Percentiles rank a stretch among this genome's conserved stretches.
Conservation (phyloP, 257 asterid genomes). For the Dorcoceras hygrometricum region DNA sequence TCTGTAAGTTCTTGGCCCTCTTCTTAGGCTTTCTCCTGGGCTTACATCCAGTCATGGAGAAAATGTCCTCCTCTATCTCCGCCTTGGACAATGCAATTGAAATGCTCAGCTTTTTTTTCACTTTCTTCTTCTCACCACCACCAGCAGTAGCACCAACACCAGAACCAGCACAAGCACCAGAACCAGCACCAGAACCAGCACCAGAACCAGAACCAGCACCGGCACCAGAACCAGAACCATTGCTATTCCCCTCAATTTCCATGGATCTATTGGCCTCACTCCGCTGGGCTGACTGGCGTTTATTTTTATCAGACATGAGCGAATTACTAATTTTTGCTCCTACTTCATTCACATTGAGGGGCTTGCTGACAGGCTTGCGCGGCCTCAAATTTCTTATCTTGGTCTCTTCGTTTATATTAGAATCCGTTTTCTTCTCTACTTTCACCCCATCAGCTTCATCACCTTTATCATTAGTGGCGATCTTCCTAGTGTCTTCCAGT, state of each 20-base stretch:
- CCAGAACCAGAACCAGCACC: too few relatives aligned
- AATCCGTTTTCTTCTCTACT: not conserved
- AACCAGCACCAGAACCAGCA: too few relatives aligned
- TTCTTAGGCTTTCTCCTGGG: slow-evolving; percentile 76
- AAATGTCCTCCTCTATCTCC: slow-evolving; percentile 74
- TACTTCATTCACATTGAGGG: not conserved
- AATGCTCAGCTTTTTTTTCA: slow-evolving; percentile 45
- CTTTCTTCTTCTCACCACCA: slow-evolving; percentile 34
- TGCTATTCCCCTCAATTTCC: slow-evolving; percentile 26
- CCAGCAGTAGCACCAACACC: too few relatives aligned
- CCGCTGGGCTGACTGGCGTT: not conserved
- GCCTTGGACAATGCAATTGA: slow-evolving; percentile 42
- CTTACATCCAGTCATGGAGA: slow-evolving; percentile 57
- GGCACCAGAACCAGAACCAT: slow-evolving; percentile 24
- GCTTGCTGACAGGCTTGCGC: not conserved
- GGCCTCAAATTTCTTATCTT: not conserved
- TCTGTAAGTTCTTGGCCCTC: slow-evolving; percentile 56
- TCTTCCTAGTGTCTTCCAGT: not conserved
- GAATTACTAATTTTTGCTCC: not conserved
- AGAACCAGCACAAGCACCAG: too few relatives aligned
- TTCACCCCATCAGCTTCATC: not conserved
- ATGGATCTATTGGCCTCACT: slow-evolving; percentile 23
- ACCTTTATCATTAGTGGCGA: not conserved
- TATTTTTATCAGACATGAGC: not conserved
- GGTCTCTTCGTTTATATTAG: not conserved